Conservation (phyloP, 106 monocot genomes). For the Dactylorhiza incarnata region DNA sequence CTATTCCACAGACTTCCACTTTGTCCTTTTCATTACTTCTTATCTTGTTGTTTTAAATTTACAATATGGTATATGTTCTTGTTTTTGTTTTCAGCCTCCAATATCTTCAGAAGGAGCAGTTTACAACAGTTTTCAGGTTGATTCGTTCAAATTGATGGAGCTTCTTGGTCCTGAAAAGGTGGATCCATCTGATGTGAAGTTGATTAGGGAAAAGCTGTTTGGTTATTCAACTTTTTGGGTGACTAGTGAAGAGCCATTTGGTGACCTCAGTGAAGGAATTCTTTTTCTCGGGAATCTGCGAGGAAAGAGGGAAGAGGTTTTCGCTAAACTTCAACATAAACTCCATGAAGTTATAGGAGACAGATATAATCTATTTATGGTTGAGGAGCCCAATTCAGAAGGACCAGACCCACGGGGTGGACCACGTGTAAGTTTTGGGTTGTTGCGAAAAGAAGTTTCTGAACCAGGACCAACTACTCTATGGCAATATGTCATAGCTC, state of each 20-base stretch:
- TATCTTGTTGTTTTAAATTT: conserved; percentile 1
- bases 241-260: conserved; percentile 92
- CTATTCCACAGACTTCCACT: not conserved
- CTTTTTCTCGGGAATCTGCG: conserved; percentile 92
- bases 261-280: conserved; percentile 90
- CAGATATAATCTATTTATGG: conserved; percentile 95
- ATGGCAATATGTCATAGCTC: conserved; percentile 95
- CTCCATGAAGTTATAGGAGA: conserved; percentile 59
- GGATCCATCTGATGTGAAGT: conserved; percentile 83
- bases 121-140: conserved; percentile 81
- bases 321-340: conserved; percentile 66
- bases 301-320: conserved; percentile 83
- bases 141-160: conserved; percentile 86
- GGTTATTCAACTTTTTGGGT: conserved; percentile 97
- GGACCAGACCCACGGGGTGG: conserved; percentile 91
- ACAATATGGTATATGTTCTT: not conserved
- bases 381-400: conserved; percentile 94
- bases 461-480: conserved; percentile 89
- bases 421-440: conserved; percentile 90
- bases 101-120: conserved; percentile 41
- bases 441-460: conserved; percentile 90
- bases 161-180: conserved; percentile 96
- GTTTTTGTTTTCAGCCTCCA: conserved; percentile 30
- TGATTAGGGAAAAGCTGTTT: conserved; percentile 87
- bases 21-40: not conserved